Conservation (phyloP, 179 eudicot genomes). For the Spinacia oleracea region DNA sequence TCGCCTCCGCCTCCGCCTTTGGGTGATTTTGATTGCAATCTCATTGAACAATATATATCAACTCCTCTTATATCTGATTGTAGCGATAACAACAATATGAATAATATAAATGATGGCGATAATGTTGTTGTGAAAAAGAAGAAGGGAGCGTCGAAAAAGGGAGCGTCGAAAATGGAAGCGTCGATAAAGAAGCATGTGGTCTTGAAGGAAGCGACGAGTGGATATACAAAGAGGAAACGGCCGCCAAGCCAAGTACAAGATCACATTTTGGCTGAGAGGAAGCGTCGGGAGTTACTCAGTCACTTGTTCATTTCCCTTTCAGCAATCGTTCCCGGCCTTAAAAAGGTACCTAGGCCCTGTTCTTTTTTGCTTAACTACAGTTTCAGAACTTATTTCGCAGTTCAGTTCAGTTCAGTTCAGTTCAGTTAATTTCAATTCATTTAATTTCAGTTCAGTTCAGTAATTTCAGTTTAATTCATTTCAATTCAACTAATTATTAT, state of each 20-base stretch:
- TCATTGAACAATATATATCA: neutral
- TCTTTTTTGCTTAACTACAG: too few species aligned
- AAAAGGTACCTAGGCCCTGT: constrained; percentile 44
- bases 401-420: too few species aligned
- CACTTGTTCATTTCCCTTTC: constrained; percentile 40
- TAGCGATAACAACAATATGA: neutral
- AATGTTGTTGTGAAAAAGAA: neutral
- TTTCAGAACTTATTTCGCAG: too few species aligned
- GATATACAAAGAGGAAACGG: neutral
- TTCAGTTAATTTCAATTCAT: too few species aligned
- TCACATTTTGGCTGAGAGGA: constrained; percentile 14
- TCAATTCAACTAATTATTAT: too few species aligned
- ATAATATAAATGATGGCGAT: neutral
- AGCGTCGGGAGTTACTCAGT: too few species aligned
- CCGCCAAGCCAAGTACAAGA: constrained; percentile 11
- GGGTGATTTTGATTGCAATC: neutral
- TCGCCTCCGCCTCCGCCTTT: too few species aligned
- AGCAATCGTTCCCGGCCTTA: constrained; percentile 43
- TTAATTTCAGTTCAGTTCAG: too few species aligned
- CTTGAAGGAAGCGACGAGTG: neutral
- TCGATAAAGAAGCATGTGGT: too few species aligned
- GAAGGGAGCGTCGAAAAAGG: neutral
- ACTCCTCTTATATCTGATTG: neutral
- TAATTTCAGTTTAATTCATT: too few species aligned
- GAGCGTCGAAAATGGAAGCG: too few species aligned